Conservation (phyloP, 257 asterid species). For the Nicotiana undulata region DNA sequence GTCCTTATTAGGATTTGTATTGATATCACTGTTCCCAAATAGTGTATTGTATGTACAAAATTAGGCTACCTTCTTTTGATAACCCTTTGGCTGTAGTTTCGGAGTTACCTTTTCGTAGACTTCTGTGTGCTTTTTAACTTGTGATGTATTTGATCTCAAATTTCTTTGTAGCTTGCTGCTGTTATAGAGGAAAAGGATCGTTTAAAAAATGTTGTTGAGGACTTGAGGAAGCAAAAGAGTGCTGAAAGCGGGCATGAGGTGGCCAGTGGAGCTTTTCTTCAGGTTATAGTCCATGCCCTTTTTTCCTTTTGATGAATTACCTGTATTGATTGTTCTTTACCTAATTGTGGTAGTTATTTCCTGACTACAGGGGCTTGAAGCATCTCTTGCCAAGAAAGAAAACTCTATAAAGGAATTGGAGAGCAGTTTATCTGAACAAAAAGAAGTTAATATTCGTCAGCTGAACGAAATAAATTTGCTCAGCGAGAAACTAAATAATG, state of each 20-base stretch:
- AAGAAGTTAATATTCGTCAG: constrained; percentile 45
- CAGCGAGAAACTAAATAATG: constrained; percentile 64
- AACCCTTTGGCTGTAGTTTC: background rate
- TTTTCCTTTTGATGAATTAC: constrained; percentile 1
- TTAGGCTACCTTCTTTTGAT: background rate
- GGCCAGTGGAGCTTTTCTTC: constrained; percentile 41
- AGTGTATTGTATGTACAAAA: background rate
- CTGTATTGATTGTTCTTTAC: background rate
- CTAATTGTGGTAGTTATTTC: constrained; percentile 8
- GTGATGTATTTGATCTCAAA: constrained; percentile 13
- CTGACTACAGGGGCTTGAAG: constrained; percentile 72
- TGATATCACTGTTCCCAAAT: background rate
- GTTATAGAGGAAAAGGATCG: constrained; percentile 64
- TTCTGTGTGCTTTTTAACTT: background rate
- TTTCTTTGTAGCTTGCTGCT: constrained; percentile 50
- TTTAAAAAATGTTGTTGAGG: constrained; percentile 39
- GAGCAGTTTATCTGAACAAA: constrained; percentile 52
- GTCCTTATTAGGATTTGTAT: background rate
- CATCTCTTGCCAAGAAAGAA: constrained; percentile 67
- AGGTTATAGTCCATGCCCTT: constrained; percentile 30
- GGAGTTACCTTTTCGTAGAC: background rate
- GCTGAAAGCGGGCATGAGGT: constrained; percentile 48
- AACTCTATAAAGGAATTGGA: constrained; percentile 61
- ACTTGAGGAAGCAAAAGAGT: constrained; percentile 40
- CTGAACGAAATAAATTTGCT: constrained; percentile 71